phyloP scores from a whole-genome alignment of 202 grass and related monocot genomes.

The Musa balbisiana region DNA sequence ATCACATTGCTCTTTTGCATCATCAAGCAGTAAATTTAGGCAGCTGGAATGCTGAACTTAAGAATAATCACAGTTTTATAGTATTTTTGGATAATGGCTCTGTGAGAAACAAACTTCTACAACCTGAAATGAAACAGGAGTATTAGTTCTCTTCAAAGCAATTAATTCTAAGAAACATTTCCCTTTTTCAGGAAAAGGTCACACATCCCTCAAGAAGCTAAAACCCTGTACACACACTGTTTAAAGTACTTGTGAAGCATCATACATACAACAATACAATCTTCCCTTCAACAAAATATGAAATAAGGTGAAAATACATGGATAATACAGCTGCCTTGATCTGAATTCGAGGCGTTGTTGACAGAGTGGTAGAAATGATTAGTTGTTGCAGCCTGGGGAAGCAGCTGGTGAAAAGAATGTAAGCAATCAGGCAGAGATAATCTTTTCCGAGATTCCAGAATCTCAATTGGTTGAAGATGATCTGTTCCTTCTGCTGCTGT shows the following conservation, averaged over 20 bases:
- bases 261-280: constrained; percentile 15
- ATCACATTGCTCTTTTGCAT: too few relatives aligned
- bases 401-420: background rate
- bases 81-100: too few relatives aligned
- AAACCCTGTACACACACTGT: constrained; percentile 18
- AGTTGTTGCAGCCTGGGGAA: background rate
- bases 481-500: constrained; percentile 37
- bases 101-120: too few relatives aligned
- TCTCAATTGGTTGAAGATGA: constrained; percentile 35
- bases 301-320: background rate
- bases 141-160: background rate
- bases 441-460: background rate
- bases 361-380: background rate
- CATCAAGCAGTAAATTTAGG: too few relatives aligned
- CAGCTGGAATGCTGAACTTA: too few relatives aligned
- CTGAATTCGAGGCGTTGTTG: background rate
- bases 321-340: constrained; percentile 4
- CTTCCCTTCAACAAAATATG: constrained; percentile 1
- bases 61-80: too few relatives aligned
- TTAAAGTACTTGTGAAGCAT: background rate
- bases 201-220: constrained; percentile 1
- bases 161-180: background rate
- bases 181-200: background rate
- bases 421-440: background rate
- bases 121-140: background rate